phyloP scores from a whole-genome alignment of 2,329 filamentous ascomycete genomes.

The Ilyonectria sp. region DNA sequence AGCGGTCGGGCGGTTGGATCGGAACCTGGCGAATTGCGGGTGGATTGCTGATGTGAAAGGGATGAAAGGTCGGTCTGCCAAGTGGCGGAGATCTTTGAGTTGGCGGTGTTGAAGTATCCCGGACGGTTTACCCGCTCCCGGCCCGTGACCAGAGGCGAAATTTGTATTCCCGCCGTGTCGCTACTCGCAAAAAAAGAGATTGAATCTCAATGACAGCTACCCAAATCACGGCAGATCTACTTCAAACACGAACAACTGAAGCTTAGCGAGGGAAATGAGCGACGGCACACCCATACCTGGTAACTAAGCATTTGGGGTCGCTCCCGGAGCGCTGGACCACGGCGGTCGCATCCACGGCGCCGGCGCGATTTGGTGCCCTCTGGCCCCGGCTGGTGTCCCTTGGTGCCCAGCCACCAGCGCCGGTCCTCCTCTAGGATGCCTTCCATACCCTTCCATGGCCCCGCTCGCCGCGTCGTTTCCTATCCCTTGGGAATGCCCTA shows the following conservation, averaged over 20 bases:
- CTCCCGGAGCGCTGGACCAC: slow-evolving; percentile 40
- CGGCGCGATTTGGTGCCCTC: slow-evolving; percentile 30
- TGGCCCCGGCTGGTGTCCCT: slow-evolving; percentile 30
- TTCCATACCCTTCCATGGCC: slow-evolving; percentile 46
- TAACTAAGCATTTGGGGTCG: slow-evolving; percentile 18
- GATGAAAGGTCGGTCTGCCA: slow-evolving; percentile 15
- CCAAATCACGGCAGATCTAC: slow-evolving; percentile 36
- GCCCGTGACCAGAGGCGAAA: slow-evolving; percentile 17
- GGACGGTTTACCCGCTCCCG: background rate
- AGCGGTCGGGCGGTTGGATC: slow-evolving; percentile 6
- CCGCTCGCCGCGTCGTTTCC: slow-evolving; percentile 43
- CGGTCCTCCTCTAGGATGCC: slow-evolving; percentile 35
- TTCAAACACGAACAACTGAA: slow-evolving; percentile 29
- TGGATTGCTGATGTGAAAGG: background rate
- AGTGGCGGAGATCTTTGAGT: background rate
- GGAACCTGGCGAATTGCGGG: slow-evolving; percentile 18
- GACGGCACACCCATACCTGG: slow-evolving; percentile 12
- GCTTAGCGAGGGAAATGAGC: slow-evolving; percentile 42
- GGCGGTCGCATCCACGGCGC: slow-evolving; percentile 35
- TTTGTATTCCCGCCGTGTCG: background rate
- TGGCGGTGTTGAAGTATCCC: slow-evolving; percentile 20
- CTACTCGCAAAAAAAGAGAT: slow-evolving; percentile 13
- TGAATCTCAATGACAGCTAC: slow-evolving; percentile 34
- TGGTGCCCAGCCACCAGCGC: slow-evolving; percentile 32
- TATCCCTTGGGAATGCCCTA: slow-evolving; percentile 43